Conservation (phyloP, 345 rosid species). For the Eucalyptus regnans region DNA sequence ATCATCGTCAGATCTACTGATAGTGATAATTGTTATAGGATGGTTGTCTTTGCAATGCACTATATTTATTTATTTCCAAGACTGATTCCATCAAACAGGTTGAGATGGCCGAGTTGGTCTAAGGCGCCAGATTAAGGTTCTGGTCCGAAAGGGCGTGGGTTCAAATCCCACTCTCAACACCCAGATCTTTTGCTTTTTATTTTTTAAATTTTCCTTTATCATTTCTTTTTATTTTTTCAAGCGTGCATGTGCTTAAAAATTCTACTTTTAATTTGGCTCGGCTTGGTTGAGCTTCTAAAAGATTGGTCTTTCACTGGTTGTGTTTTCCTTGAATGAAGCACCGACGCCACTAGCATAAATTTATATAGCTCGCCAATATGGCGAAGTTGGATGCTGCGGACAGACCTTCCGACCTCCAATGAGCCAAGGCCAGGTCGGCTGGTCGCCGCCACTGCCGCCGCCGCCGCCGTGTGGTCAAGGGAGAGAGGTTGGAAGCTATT, state of each 20-base stretch:
- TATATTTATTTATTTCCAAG: fast-evolving
- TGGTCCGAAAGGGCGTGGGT: constrained; percentile 99
- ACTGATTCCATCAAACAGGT: too few species aligned
- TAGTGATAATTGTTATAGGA: fast-evolving
- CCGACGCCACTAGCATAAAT: fast-evolving
- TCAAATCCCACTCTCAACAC: constrained; percentile 95
- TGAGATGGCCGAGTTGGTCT: constrained; percentile 99
- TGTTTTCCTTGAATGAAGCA: too few species aligned
- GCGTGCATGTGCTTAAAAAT: not conserved
- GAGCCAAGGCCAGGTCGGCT: not conserved
- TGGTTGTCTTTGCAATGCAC: fast-evolving
- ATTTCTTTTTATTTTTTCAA: not conserved
- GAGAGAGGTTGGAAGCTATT: not conserved
- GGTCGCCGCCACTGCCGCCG: not conserved
- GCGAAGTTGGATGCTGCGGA: not conserved
- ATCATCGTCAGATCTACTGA: not conserved
- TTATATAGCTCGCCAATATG: not conserved
- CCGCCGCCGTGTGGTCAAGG: not conserved
- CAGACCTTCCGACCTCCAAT: not conserved
- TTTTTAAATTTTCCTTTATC: not conserved
- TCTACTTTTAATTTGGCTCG: not conserved
- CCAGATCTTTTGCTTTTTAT: fast-evolving
- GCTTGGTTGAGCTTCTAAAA: too few species aligned
- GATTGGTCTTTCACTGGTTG: too few species aligned
- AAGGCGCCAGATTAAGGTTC: constrained; percentile 99